Base-by-base conservation (phyloP, 2,329 filamentous ascomycete species). In the Madurella fahalii region DNA sequence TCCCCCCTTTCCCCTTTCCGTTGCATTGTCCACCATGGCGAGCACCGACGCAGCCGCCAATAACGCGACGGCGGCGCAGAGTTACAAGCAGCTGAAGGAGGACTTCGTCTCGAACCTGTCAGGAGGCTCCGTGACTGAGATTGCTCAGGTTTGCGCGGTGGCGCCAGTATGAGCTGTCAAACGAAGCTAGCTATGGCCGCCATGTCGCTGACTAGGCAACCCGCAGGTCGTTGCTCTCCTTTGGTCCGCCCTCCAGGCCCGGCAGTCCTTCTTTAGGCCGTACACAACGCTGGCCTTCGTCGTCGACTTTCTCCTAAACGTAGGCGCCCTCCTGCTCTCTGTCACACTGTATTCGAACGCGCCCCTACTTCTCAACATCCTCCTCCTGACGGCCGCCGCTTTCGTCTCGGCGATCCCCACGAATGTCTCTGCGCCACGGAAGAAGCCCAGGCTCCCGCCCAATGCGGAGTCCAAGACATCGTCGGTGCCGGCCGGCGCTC, bases 61-160 rank as follows among this genome's bases (percentile, higher is more conserved):
- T 16, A 40, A 31, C 40, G 47, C 52, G n/a, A 20, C 51, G 30
- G 57, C 70, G 67, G 64, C 74, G 45, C 71, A 72, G 55, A 86
- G 80, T 72, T 96, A 96, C 77, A 99, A 96, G 74, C 83, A 87
- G 66, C 80, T 87, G 63, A 99, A 99, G 76, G 92, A 95, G 77
- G 90, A 90, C 68, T 96, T 96, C 70, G 94, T 99, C 67, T 96
- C 93, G 52, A 89, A 91, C 69, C 83, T 96, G 31, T 85, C 87
- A 7, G 94, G 94, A 40, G 90, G 94, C 56, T 81, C 84, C 32
- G 85, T 95, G 57, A 75, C 80, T 63, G 94, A 99, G 70, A 92
- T 99, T 74, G 93, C 92, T 69, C 81, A 83, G 64, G 89, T 97
- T 63, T 90, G 89, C 46, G 81, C 89, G 47, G 86, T 95, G 60